phyloP scores from a whole-genome alignment of 495 filamentous ascomycete genomes.

The Pseudomonodictys pantanalensis region DNA sequence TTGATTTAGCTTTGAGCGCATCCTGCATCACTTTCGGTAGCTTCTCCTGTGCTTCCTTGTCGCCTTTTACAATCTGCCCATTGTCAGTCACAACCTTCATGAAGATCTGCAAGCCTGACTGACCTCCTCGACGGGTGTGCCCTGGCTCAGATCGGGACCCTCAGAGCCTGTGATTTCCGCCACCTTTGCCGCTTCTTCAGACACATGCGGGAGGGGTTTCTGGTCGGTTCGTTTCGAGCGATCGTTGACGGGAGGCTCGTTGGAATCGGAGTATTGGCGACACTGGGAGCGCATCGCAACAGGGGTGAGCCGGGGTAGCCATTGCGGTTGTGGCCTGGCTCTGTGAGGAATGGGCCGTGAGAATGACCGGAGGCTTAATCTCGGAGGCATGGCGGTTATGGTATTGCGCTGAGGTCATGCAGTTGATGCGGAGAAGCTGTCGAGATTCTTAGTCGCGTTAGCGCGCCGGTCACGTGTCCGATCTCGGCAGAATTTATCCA shows the following conservation, averaged over 20 bases:
- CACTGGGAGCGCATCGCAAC: constrained; percentile 2
- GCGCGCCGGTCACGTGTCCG: background rate
- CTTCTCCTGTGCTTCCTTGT: constrained; percentile 59
- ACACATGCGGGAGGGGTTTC: constrained; percentile 24
- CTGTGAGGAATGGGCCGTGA: constrained; percentile 15
- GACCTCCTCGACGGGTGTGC: constrained; percentile 37
- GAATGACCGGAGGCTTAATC: constrained; percentile 20
- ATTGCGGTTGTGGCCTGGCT: constrained; percentile 10
- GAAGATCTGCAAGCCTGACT: background rate
- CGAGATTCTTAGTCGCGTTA: background rate
- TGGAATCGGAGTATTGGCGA: constrained; percentile 19
- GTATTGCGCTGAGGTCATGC: background rate
- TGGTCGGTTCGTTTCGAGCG: constrained; percentile 14
- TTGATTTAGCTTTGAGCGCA: constrained; percentile 43
- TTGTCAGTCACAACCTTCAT: constrained; percentile 2
- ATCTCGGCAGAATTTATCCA: no score
- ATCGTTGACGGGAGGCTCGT: constrained; percentile 11
- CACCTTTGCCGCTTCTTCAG: constrained; percentile 30
- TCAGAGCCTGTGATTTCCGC: constrained; percentile 26
- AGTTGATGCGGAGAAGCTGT: background rate
- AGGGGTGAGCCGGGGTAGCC: constrained; percentile 1
- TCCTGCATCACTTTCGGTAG: constrained; percentile 68
- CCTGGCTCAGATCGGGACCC: constrained; percentile 32
- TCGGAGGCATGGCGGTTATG: constrained; percentile 30
- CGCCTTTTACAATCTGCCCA: constrained; percentile 61